Conservation (phyloP, 2,329 filamentous ascomycete genomes). For the Colletotrichum navitas region DNA sequence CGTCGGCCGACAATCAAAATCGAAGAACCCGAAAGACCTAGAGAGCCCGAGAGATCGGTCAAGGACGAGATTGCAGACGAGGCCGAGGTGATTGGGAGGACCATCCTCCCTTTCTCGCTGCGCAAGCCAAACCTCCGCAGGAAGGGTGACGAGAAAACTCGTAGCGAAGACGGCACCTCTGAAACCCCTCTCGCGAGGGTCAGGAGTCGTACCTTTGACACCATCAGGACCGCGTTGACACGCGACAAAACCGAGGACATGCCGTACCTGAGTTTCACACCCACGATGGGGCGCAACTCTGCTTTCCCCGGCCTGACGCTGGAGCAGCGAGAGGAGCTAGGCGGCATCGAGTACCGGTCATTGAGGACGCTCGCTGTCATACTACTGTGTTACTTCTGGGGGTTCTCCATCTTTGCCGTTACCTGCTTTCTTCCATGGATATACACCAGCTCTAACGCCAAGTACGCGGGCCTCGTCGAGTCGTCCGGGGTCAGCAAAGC, state of each 20-base stretch:
- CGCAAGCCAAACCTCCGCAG: slow-evolving; percentile 58
- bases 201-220: slow-evolving; percentile 66
- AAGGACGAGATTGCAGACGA: slow-evolving; percentile 57
- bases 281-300: slow-evolving; percentile 93
- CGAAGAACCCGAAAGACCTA: slow-evolving; percentile 69
- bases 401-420: slow-evolving; percentile 83
- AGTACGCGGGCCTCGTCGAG: slow-evolving; percentile 76
- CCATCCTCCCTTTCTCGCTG: slow-evolving; percentile 57
- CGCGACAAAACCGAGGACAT: slow-evolving; percentile 70
- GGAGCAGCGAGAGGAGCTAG: slow-evolving; percentile 93
- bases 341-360: slow-evolving; percentile 95
- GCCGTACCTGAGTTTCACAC: slow-evolving; percentile 94
- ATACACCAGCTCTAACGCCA: slow-evolving; percentile 61
- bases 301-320: slow-evolving; percentile 89
- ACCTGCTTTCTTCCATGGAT: slow-evolving; percentile 87
- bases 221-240: slow-evolving; percentile 68
- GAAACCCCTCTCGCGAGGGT: slow-evolving; percentile 48
- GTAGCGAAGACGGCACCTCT: slow-evolving; percentile 49
- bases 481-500: slow-evolving; percentile 71
- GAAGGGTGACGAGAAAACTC: slow-evolving; percentile 53
- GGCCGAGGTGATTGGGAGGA: slow-evolving; percentile 56
- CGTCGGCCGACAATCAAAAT: slow-evolving; percentile 74
- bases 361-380: slow-evolving; percentile 87
- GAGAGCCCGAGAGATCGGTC: slow-evolving; percentile 47
- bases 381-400: slow-evolving; percentile 83